Evolutionary conservation across 495 filamentous ascomycete genomes (phyloP).

Genomic region (Amniculicola lignicola): DNA sequence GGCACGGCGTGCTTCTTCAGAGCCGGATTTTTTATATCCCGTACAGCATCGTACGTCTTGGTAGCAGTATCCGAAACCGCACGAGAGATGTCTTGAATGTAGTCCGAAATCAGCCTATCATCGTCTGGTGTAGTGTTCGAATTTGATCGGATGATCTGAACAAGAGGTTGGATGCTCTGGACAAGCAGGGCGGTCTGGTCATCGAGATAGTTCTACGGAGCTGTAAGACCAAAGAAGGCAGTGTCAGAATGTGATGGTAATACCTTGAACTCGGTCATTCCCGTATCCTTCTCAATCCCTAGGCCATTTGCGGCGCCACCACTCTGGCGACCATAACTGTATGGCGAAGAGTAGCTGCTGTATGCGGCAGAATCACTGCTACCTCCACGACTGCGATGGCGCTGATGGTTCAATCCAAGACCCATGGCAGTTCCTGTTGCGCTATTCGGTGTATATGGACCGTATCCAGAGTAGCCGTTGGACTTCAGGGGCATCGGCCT

Average conservation of each 20-base stretch:
- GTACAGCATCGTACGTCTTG: conserved; percentile 61
- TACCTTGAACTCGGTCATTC: conserved; percentile 72
- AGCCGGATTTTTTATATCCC: conserved; percentile 41
- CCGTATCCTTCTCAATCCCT: conserved; percentile 49
- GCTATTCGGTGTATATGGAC: conserved; percentile 25
- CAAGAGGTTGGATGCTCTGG: conserved; percentile 76
- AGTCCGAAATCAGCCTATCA: conserved; percentile 62
- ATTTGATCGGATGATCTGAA: conserved; percentile 72
- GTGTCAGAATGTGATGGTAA: conserved; percentile 2
- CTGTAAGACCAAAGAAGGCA: neutral
- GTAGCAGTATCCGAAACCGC: conserved; percentile 67
- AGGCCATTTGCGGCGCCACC: conserved; percentile 40
- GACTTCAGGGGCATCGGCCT: conserved; percentile 38
- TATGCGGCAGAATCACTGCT: conserved; percentile 53
- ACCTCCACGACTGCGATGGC: conserved; percentile 39
- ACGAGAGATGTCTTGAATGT: conserved; percentile 67
- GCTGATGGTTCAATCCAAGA: conserved; percentile 15
- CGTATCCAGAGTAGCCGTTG: conserved; percentile 27
- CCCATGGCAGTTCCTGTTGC: conserved; percentile 40
- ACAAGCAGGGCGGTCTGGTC: conserved; percentile 79
- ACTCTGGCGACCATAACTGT: conserved; percentile 26
- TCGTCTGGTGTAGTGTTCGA: conserved; percentile 47
- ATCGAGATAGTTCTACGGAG: conserved; percentile 70
- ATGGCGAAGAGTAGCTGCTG: conserved; percentile 52
- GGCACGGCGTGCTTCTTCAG: conserved; percentile 57